A percentile compares a stretch with the other conserved stretches of the same genome.
Evolutionary conservation across 139 green algal species (phyloP).

Genomic region (Chlamydomonas urium): DNA sequence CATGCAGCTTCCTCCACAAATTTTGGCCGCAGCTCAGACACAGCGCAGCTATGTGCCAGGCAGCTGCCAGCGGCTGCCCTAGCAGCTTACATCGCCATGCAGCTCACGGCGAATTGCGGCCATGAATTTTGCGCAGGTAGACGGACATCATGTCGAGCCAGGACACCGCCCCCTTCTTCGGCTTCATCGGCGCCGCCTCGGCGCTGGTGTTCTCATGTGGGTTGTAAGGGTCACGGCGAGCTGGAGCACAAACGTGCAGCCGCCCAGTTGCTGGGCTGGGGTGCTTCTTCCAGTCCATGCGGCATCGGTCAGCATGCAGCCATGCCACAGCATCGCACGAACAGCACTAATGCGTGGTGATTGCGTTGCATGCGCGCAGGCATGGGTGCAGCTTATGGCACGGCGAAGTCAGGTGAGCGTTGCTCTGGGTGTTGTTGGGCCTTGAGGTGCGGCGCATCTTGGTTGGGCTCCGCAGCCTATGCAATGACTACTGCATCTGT

Average conservation of each 20-base stretch:
- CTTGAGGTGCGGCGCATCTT: background rate
- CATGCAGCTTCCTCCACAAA: too few relatives aligned
- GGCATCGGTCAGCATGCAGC: too few relatives aligned
- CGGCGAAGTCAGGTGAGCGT: slow-evolving; percentile 74
- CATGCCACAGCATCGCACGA: background rate
- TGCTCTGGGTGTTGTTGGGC: background rate
- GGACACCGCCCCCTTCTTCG: slow-evolving; percentile 89
- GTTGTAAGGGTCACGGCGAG: too few relatives aligned
- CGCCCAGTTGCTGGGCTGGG: background rate
- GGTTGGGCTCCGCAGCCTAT: background rate
- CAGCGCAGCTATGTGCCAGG: too few relatives aligned
- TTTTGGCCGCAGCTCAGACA: too few relatives aligned
- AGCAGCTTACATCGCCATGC: too few relatives aligned
- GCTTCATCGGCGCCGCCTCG: slow-evolving; percentile 92
- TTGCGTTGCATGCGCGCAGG: slow-evolving; percentile 22
- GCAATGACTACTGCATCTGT: background rate
- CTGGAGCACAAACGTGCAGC: background rate
- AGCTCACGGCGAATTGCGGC: too few relatives aligned
- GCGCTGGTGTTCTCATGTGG: slow-evolving; percentile 82
- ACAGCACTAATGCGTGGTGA: background rate
- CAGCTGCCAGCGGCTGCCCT: too few relatives aligned
- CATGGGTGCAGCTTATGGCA: slow-evolving; percentile 97
- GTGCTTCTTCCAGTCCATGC: background rate
- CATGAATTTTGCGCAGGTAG: too few relatives aligned
- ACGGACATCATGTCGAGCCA: too few relatives aligned